Evolutionary conservation across 2,329 filamentous ascomycete genomes (phyloP), one percentile per base, ranked within the genome.

Genomic region (Meredithiella fracta): DNA sequence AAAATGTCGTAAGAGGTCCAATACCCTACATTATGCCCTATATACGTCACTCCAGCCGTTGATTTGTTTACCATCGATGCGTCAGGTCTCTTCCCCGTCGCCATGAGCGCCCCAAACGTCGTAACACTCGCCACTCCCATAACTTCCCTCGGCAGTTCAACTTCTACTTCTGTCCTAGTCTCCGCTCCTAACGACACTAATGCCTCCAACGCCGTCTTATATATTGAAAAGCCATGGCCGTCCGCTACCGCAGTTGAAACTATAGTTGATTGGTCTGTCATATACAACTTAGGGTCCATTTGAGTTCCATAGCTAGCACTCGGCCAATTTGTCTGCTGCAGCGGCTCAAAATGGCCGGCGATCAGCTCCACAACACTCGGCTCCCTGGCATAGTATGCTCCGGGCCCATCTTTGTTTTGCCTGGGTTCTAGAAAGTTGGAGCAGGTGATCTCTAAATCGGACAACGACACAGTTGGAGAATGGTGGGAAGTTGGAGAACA

Each of bases 1-100:
- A 55, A 71, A 73, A 54, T 72, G 65, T n/a, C 69, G 66, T 11
- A 73, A 55, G 1, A 73, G 60, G 26, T 64, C 62, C 26, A 68
- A 61, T 9, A 61, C 44, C 3, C 59, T 50, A 49, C 11, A 9
- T 49, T 49, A 5, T 14, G 14, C 25, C 20, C 44, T 26, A 49
- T 44, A n/a, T 22, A 44, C 40, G 8, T 22, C 11, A n/a, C 20
- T 22, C 40, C 40, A 22, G 11, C 2, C 2, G 40, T 17, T 44
- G 8, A 15, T 22, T n/a, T 22, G 8, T 22, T 6, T n/a, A 44
- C 11, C 11, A 44, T 44, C 11, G 40, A 44, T n/a, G 15, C n/a
- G 2, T 17, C 40, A 20, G 15, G 40, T 6, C 61, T 60, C 20
- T 59, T 57, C 0, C 59, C 57, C 1, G 60, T 23, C n/a, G 54